Conservation (phyloP, 306 rosid genomes). For the Canavalia ensiformis region DNA sequence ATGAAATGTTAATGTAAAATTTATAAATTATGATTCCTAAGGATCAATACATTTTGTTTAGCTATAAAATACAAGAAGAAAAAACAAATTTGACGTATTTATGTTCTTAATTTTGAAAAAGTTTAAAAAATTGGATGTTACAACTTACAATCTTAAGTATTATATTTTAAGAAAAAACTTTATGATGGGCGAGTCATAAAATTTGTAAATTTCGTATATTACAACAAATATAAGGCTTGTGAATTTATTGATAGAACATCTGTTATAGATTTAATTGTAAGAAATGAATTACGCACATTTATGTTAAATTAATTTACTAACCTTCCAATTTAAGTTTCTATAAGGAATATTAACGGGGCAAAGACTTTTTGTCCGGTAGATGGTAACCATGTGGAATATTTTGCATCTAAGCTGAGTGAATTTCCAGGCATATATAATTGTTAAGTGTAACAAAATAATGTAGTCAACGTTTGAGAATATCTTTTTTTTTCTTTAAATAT, state of each 20-base stretch:
- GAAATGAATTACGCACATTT: neutral
- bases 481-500: neutral
- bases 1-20: neutral
- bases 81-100: neutral
- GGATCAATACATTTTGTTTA: neutral
- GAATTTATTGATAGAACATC: neutral
- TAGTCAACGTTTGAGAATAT: slow-evolving; percentile 24
- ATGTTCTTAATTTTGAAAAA: neutral
- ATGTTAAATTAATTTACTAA: neutral
- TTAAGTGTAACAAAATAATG: neutral
- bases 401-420: neutral
- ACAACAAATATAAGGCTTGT: neutral
- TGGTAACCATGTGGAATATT: neutral
- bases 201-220: too few relatives aligned
- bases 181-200: too few relatives aligned
- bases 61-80: neutral
- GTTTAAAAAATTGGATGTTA: neutral
- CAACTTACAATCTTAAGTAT: neutral
- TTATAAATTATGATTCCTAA: neutral
- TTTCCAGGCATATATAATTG: neutral
- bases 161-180: neutral
- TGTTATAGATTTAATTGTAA: neutral
- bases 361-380: neutral
- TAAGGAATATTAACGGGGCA: neutral
- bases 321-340: neutral